Evolutionary conservation across 768 basidiomycete genomes (phyloP).

Genomic region (Rhodotorula babjevae): DNA sequence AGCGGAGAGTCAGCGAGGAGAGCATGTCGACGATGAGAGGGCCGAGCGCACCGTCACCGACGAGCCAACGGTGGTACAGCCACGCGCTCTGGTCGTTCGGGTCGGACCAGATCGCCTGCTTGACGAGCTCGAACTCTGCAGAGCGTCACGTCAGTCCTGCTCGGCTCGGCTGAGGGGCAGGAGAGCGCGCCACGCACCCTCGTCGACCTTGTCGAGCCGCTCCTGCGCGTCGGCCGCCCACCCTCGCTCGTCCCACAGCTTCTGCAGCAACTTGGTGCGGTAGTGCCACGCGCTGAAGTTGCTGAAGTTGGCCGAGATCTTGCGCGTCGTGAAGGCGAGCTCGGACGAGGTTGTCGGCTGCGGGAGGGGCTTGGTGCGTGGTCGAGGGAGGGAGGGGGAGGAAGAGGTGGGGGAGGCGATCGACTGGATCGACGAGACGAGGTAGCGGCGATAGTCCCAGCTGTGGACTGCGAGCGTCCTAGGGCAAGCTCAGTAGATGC

Average conservation of each 20-base stretch:
- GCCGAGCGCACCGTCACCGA: constrained; percentile 62
- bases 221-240: constrained; percentile 52
- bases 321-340: constrained; percentile 74
- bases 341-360: constrained; percentile 57
- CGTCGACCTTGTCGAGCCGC: constrained; percentile 58
- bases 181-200: constrained; percentile 54
- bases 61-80: constrained; percentile 98
- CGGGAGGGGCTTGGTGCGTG: constrained; percentile 45
- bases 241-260: constrained; percentile 57
- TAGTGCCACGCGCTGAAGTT: constrained; percentile 99
- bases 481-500: neutral
- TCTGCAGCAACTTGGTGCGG: constrained; percentile 66
- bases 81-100: constrained; percentile 94
- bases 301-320: constrained; percentile 90
- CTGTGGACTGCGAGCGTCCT: constrained; percentile 65
- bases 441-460: constrained; percentile 88
- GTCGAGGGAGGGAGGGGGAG: neutral
- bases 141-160: neutral
- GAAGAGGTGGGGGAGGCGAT: neutral
- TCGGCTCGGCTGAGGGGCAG: no score
- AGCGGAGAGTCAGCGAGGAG: neutral
- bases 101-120: constrained; percentile 93
- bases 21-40: neutral
- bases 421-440: constrained; percentile 65
- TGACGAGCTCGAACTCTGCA: constrained; percentile 83